Percentiles rank a stretch among this genome's conserved stretches.
Evolutionary conservation across 169 alveolate genomes (phyloP).

Genomic region (Plasmodium berghei): DNA sequence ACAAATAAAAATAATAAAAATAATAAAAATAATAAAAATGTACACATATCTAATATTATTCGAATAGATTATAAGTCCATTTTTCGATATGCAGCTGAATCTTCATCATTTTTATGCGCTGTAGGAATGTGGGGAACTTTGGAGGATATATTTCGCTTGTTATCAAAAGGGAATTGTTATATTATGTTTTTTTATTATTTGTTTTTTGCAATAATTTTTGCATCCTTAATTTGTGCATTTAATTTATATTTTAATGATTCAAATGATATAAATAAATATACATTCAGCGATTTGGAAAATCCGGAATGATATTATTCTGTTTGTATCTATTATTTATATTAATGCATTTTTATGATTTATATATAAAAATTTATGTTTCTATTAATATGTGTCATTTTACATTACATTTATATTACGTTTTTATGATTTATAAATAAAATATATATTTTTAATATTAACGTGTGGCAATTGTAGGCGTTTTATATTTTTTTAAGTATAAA

Average conservation of each 20-base stretch:
- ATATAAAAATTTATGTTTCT: too few species aligned
- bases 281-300: slow-evolving; percentile 22
- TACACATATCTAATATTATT: slow-evolving; percentile 7
- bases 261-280: slow-evolving; percentile 6
- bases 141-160: slow-evolving; percentile 35
- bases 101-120: slow-evolving; percentile 69
- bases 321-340: too few species aligned
- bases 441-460: too few species aligned
- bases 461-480: too few species aligned
- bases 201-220: slow-evolving; percentile 28
- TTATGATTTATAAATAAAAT: too few species aligned
- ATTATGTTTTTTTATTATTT: slow-evolving; percentile 45
- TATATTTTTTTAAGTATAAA: too few species aligned
- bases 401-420: background rate
- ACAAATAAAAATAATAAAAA: background rate
- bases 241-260: slow-evolving; percentile 31
- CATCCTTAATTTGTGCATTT: slow-evolving; percentile 29
- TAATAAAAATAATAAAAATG: background rate
- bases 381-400: too few species aligned
- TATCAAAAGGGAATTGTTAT: slow-evolving; percentile 31
- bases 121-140: slow-evolving; percentile 71
- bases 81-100: slow-evolving; percentile 60
- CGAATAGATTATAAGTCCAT: background rate
- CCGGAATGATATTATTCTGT: background rate
- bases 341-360: background rate